Conservation (phyloP, 352 stramenopile genomes). For the Elongisporangium anandrum region DNA sequence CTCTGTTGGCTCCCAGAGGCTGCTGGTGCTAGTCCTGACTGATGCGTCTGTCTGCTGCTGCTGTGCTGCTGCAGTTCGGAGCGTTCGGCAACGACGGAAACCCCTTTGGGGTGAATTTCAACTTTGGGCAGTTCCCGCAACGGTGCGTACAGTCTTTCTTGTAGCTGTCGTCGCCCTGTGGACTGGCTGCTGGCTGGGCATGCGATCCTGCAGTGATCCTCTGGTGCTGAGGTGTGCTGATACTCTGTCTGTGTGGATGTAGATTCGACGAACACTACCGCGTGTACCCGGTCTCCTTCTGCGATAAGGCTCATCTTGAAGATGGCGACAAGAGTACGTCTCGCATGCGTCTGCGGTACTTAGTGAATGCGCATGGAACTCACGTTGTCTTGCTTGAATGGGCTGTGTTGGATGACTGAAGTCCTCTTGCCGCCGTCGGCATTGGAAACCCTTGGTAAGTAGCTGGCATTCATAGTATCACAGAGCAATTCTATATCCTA, state of each 20-base stretch:
- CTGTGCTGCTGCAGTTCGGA: constrained; percentile 41
- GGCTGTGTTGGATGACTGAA: constrained; percentile 19
- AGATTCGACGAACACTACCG: constrained; percentile 88
- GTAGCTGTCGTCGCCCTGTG: too few relatives aligned
- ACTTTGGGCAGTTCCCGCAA: constrained; percentile 68
- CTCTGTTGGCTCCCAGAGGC: not conserved
- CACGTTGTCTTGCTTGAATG: not conserved
- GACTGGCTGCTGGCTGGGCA: too few relatives aligned
- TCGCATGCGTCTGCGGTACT: not conserved
- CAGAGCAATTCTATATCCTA: too few relatives aligned
- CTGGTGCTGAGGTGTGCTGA: too few relatives aligned
- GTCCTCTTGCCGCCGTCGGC: constrained; percentile 97
- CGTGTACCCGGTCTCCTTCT: constrained; percentile 85
- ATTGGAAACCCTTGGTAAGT: constrained; percentile 93
- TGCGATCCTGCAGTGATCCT: too few relatives aligned
- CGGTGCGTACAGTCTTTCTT: constrained; percentile 31
- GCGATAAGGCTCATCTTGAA: constrained; percentile 84
- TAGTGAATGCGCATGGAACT: not conserved
- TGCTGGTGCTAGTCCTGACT: too few relatives aligned
- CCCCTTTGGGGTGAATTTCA: constrained; percentile 81
- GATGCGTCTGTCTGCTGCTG: constrained; percentile 4
- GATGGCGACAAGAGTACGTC: constrained; percentile 87
- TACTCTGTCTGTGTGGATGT: too few relatives aligned
- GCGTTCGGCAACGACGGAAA: constrained; percentile 71
- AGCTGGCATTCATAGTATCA: too few relatives aligned